phyloP scores from a whole-genome alignment of 1,139 yeast genomes.

The Sugiyamaella castrensis region DNA sequence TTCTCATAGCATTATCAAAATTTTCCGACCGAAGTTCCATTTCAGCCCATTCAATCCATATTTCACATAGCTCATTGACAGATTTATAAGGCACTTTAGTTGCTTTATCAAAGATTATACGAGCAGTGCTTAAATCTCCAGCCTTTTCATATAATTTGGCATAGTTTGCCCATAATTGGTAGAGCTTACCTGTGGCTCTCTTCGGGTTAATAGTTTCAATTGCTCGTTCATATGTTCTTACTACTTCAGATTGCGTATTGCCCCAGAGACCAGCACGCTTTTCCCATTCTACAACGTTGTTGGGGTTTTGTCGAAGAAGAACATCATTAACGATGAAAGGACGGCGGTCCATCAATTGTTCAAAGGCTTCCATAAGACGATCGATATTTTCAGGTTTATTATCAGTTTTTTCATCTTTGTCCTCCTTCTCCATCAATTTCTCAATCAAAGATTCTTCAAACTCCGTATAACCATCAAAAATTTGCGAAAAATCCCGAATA shows the following conservation, averaged over 20 bases:
- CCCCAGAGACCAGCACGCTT: conserved; percentile 51
- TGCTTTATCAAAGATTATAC: conserved; percentile 62
- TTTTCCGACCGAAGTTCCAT: conserved; percentile 53
- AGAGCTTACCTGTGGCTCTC: conserved; percentile 42
- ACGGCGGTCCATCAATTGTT: conserved; percentile 54
- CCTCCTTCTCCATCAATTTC: conserved; percentile 35
- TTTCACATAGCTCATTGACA: conserved; percentile 60
- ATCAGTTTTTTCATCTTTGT: conserved; percentile 31
- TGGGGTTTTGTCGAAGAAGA: conserved; percentile 57
- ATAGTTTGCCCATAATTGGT: conserved; percentile 65
- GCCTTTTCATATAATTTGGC: conserved; percentile 60
- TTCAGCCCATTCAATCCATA: conserved; percentile 76
- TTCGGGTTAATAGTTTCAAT: conserved; percentile 65
- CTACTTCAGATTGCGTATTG: conserved; percentile 42
- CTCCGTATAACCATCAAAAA: conserved; percentile 64
- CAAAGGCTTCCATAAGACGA: conserved; percentile 48
- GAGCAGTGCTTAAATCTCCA: conserved; percentile 50
- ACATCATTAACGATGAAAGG: conserved; percentile 63
- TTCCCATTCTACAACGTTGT: conserved; percentile 68
- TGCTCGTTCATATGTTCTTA: conserved; percentile 64
- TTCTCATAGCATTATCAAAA: conserved; percentile 50
- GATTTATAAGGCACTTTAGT: conserved; percentile 65
- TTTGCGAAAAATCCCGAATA: conserved; percentile 57
- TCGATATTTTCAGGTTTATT: conserved; percentile 36
- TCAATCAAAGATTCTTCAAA: conserved; percentile 55